Base-by-base conservation (phyloP, 345 rosid genomes). In the Lepidium aucheri region DNA sequence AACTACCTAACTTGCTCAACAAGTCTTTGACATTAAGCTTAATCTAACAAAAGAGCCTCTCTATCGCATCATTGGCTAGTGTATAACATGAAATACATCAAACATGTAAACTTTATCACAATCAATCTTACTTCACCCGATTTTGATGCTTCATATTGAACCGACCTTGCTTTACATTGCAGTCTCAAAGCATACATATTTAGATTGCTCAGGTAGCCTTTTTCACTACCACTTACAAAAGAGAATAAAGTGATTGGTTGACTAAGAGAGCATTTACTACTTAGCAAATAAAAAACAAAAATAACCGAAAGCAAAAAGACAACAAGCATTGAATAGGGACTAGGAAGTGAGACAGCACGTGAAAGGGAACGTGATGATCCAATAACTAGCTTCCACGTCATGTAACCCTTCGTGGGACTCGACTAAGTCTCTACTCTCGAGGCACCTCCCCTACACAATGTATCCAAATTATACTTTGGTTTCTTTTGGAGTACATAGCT, bases 311-410 rank as follows among this genome's bases (percentile, higher is more conserved):
- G 30, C 10, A 69, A 69, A 50, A 60, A 30, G 54, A 69, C 62
- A 69, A 61, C 54, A 52, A 53, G 39, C 62, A 61, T 32, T 41
- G 44, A 43, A 20, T 20, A 20, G 22, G 22, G 22, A 20, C 22
- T 20, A 20, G 2, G 53, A n/a, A 40, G 3, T 38, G 38, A 14
- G 7, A 43, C 34, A 60, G 4, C 61, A 61, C 74, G 68, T 53
- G 74, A 69, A 14, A n/a, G 18, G 9, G 7, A 67, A 60, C 60
- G 74, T 69, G 67, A 53, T 0, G 0, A 11, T 40, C 55, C 68
- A 70, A 53, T 52, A 60, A 42, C 0, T 32, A 0, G 43, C 40
- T 8, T 34, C 22, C 74, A 70, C 74, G 68, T 36, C 40, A 70
- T 1, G 15, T 13, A 61, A 22, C 15, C 17, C 43, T 47, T 61